phyloP scores from a whole-genome alignment of 768 basidiomycete genomes.

The Mycena rebaudengoi region DNA sequence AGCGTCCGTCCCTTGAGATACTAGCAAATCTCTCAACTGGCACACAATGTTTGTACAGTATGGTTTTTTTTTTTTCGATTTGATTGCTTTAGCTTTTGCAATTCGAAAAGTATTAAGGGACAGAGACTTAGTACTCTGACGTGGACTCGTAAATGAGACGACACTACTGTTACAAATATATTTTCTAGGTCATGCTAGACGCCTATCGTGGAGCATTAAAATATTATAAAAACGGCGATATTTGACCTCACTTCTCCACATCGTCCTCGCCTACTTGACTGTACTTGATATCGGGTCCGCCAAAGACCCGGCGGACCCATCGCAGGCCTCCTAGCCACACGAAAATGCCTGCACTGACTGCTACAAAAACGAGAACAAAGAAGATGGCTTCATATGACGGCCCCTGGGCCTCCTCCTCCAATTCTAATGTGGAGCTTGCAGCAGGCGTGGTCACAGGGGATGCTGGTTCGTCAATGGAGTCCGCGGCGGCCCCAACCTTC shows the following conservation, averaged over 20 bases:
- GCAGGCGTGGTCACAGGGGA: constrained; percentile 18
- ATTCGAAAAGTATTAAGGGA: no score
- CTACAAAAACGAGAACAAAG: constrained; percentile 53
- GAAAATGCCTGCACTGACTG: constrained; percentile 53
- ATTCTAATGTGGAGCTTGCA: constrained; percentile 21
- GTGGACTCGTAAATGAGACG: background rate
- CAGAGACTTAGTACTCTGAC: no score
- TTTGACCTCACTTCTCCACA: constrained; percentile 53
- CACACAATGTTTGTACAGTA: no score
- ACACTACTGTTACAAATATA: constrained; percentile 8
- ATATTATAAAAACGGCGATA: constrained; percentile 2
- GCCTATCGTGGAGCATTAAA: constrained; percentile 13
- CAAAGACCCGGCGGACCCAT: constrained; percentile 51
- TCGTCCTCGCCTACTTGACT: constrained; percentile 59
- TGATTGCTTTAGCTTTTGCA: no score
- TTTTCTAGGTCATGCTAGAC: constrained; percentile 19
- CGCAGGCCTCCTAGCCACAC: constrained; percentile 62
- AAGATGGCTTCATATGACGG: constrained; percentile 41
- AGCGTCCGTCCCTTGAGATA: no score
- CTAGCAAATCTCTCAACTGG: no score
- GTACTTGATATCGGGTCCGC: constrained; percentile 48
- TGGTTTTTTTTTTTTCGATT: no score
- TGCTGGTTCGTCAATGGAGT: constrained; percentile 14
- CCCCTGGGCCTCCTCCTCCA: constrained; percentile 22
- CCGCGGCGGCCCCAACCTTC: constrained; percentile 21